phyloP scores from a whole-genome alignment of 345 rosid genomes.

The Microcos paniculata region DNA sequence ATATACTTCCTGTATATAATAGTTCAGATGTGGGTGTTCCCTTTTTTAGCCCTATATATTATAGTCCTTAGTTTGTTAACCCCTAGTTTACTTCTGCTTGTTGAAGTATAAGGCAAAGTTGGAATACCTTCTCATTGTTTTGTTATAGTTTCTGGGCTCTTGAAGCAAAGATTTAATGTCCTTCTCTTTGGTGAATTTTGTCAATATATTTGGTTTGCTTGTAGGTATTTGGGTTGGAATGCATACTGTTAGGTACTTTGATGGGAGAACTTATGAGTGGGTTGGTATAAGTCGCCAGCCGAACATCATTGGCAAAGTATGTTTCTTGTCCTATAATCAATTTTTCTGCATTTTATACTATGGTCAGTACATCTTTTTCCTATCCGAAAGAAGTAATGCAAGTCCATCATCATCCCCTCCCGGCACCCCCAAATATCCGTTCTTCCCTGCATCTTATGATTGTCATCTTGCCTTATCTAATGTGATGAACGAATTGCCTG shows the following conservation, averaged over 20 bases:
- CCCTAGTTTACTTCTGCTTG: not conserved
- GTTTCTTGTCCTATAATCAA: not conserved
- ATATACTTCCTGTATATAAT: not conserved
- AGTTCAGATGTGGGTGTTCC: not conserved
- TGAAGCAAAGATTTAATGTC: not conserved
- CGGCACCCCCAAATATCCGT: too few relatives aligned
- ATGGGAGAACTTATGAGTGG: constrained; percentile 98
- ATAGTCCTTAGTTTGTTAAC: not conserved
- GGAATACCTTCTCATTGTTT: not conserved
- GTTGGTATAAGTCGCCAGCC: constrained; percentile 98
- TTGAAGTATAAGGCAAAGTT: not conserved
- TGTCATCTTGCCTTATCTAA: too few relatives aligned
- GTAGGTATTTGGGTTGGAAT: constrained; percentile 99
- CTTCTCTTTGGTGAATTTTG: not conserved
- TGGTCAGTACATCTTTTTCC: not conserved
- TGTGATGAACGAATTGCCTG: too few relatives aligned
- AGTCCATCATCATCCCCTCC: too few relatives aligned
- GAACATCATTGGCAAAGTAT: constrained; percentile 80
- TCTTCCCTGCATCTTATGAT: too few relatives aligned
- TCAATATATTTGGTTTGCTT: constrained; percentile 11
- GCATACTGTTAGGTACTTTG: constrained; percentile 91
- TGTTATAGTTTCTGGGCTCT: not conserved
- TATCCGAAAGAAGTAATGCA: not conserved
- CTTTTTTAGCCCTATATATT: not conserved
- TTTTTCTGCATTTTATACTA: not conserved